phyloP scores from a whole-genome alignment of 2,329 filamentous ascomycete species.

The Metarhizium guizhouense region DNA sequence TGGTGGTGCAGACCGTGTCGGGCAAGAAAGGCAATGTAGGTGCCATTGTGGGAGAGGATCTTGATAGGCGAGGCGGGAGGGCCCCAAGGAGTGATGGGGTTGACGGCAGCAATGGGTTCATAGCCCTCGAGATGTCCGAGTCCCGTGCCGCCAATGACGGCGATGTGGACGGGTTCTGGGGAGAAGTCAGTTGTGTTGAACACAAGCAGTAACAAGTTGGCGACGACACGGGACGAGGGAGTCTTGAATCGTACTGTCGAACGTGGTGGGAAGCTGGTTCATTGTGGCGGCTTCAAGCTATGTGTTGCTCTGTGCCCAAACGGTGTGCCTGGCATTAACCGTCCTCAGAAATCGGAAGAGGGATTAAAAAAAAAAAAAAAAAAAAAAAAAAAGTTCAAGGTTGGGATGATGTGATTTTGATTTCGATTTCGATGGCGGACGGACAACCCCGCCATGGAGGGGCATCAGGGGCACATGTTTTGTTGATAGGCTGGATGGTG shows the following conservation, averaged over 20 bases:
- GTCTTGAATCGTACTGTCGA: constrained; percentile 40
- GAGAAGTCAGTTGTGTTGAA: neutral
- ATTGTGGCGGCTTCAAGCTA: constrained; percentile 22
- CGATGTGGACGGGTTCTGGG: constrained; percentile 66
- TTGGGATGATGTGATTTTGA: neutral
- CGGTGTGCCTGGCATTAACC: neutral
- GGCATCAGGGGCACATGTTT: constrained; percentile 1
- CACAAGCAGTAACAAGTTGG: constrained; percentile 1
- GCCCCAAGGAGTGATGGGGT: constrained; percentile 81
- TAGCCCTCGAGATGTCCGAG: constrained; percentile 82
- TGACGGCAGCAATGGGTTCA: constrained; percentile 71
- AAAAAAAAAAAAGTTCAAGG: neutral
- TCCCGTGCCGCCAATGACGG: constrained; percentile 88
- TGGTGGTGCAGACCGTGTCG: constrained; percentile 87
- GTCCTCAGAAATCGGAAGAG: neutral
- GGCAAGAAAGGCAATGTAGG: constrained; percentile 83
- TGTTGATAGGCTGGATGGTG: neutral
- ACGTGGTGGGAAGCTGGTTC: constrained; percentile 46
- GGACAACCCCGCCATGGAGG: constrained; percentile 4
- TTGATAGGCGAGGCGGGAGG: constrained; percentile 65
- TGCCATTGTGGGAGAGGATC: constrained; percentile 78
- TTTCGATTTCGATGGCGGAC: neutral
- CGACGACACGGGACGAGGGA: neutral
- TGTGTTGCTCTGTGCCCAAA: neutral
- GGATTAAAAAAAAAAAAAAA: neutral